Base-by-base conservation (phyloP, 805 yeast genomes). In the Candida succiphila region DNA sequence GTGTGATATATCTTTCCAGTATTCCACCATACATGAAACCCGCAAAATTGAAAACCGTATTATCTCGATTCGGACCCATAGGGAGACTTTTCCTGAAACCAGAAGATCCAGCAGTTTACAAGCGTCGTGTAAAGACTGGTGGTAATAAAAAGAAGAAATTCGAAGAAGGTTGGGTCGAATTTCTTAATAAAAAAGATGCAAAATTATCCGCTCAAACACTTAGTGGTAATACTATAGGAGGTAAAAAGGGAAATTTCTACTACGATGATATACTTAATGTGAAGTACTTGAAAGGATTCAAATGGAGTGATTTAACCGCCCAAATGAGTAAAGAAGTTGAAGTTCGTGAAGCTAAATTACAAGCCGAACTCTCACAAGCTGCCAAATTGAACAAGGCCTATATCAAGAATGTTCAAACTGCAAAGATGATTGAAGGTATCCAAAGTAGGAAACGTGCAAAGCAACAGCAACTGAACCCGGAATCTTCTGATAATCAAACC, bases 1-100 rank as follows among this genome's bases (percentile, higher is more conserved):
- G 98, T 5, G 96, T 92, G 2, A 79, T 94, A n/a, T 92, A 92
- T 46, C 56, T 92, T 3, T 87, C 96, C 0, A 72, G 79, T 32
- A 72, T 92, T 8, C 98, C 98, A 0, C 98, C 98, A 18, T 92
- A 82, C 52, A 92, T 92, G 98, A 88, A 88, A 52, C 97, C 98
- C 1, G 74, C 80, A 2, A 92, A 87, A 52, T 64, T 92, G 58
- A 69, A 94, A 46, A 92, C 87, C 33, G 71, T 92, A 10, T 61
- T 92, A 23, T 56, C 77, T 4, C 65, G 85, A 40, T 92, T 89
- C 58, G 98, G 98, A 9, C 76, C 75, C 38, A 69, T 89, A n/a
- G 95, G 85, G 46, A 66, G 97, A 42, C 61, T 92, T 6, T 92
- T 81, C 52, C 59, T 92, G 41, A 81, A 86, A 43, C 95, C 94